Conservation (phyloP, 2,329 filamentous ascomycete genomes). For the Epichloe uncinata region DNA sequence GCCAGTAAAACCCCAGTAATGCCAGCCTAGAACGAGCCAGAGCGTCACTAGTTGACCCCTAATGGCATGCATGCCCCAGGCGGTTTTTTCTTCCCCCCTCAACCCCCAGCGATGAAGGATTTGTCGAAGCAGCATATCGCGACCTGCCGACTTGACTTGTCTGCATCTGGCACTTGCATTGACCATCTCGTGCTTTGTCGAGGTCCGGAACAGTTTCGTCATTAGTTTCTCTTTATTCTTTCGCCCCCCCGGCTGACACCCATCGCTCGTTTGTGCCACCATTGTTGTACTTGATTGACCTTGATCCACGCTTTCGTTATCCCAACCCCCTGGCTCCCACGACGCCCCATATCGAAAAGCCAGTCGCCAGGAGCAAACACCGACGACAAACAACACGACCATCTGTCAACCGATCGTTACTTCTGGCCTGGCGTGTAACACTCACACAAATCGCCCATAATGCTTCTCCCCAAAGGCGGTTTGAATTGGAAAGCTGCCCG, state of each 20-base stretch:
- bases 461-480: constrained; percentile 85
- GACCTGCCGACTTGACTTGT: background rate
- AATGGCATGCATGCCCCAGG: background rate
- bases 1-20: background rate
- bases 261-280: constrained; percentile 5
- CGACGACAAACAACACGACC: background rate
- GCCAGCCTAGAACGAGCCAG: too few species aligned
- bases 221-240: background rate
- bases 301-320: constrained; percentile 2
- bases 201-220: background rate
- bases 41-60: background rate
- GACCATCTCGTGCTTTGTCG: background rate
- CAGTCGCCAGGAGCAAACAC: background rate
- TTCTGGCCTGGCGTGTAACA: constrained; percentile 2
- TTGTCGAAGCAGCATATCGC: background rate
- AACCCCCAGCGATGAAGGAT: background rate
- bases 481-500: constrained; percentile 86
- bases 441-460: constrained; percentile 27
- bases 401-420: background rate
- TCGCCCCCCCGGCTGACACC: background rate
- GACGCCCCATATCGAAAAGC: constrained; percentile 10
- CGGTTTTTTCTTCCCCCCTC: background rate
- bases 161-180: background rate
- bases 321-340: background rate
- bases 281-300: background rate